Conservation (phyloP, 202 grass and related monocot species). For the Schoenoplectus tabernaemontani region DNA sequence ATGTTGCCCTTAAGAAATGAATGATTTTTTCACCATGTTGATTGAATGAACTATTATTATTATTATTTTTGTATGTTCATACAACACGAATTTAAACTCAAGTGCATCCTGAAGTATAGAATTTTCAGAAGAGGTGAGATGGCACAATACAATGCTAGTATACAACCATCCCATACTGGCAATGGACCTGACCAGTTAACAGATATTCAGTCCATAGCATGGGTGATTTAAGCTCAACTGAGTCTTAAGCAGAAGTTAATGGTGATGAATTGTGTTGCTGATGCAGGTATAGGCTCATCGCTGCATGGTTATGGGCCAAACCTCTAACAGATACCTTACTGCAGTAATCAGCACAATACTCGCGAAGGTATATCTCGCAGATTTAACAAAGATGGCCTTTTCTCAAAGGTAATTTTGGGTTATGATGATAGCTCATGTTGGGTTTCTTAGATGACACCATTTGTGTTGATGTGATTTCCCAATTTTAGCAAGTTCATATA, state of each 20-base stretch:
- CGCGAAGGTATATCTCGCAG: not conserved
- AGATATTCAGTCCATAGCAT: not conserved
- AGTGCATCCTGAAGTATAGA: not conserved
- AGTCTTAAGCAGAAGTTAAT: not conserved
- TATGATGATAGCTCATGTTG: not conserved
- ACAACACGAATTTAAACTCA: not conserved
- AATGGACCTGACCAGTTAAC: not conserved
- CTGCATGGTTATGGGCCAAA: not conserved
- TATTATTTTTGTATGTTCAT: not conserved
- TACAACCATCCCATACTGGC: not conserved
- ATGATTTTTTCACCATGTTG: not conserved
- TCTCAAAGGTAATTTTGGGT: not conserved
- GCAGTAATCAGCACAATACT: not conserved
- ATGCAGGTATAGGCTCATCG: not conserved
- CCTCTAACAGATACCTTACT: not conserved
- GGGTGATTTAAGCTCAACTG: not conserved
- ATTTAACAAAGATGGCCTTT: not conserved
- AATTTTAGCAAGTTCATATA: not conserved
- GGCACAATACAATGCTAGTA: not conserved
- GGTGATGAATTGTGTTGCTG: not conserved
- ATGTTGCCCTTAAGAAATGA: not conserved
- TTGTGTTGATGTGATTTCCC: not conserved
- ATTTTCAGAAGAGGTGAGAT: not conserved
- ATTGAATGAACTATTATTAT: not conserved
- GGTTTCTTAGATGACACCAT: not conserved